These are phyloP conservation scores for Sungouiozyma ichnusensis DNA, from an alignment of 805 yeast species.

Conservation along the genomic window DNA sequence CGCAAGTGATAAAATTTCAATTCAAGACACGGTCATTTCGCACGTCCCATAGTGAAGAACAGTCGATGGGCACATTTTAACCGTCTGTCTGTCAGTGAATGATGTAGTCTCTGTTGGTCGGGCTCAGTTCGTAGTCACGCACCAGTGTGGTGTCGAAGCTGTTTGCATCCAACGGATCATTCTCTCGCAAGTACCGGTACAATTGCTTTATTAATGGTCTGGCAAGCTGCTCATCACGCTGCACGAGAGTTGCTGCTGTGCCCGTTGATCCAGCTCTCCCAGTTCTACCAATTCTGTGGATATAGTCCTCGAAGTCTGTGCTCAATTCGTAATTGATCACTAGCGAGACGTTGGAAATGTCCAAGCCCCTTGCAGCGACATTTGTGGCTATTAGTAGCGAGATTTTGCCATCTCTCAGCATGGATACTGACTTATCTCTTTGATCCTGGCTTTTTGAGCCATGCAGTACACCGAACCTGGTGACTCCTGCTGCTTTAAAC, in stretches of 20 bases:
- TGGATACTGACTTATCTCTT: conserved; percentile 65
- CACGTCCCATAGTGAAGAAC: no score
- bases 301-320: conserved; percentile 64
- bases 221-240: conserved; percentile 37
- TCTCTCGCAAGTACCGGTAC: conserved; percentile 30
- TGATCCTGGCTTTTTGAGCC: conserved; percentile 81
- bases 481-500: conserved; percentile 35
- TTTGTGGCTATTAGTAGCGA: conserved; percentile 82
- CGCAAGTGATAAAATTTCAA: not conserved
- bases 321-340: conserved; percentile 86
- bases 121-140: not conserved
- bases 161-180: conserved; percentile 13
- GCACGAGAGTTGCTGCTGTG: conserved; percentile 61
- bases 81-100: not conserved
- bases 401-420: conserved; percentile 44
- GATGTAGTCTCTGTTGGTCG: not conserved
- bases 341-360: conserved; percentile 74
- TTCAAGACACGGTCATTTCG: no score
- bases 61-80: no score
- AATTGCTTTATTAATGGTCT: conserved; percentile 38
- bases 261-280: conserved; percentile 90
- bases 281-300: conserved; percentile 92
- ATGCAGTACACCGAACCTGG: conserved; percentile 56
- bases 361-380: conserved; percentile 93
- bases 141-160: conserved; percentile 3